These are phyloP conservation scores for Rutstroemia sp. DNA, from an alignment of 2,329 filamentous ascomycete species.

Conservation along the genomic window DNA sequence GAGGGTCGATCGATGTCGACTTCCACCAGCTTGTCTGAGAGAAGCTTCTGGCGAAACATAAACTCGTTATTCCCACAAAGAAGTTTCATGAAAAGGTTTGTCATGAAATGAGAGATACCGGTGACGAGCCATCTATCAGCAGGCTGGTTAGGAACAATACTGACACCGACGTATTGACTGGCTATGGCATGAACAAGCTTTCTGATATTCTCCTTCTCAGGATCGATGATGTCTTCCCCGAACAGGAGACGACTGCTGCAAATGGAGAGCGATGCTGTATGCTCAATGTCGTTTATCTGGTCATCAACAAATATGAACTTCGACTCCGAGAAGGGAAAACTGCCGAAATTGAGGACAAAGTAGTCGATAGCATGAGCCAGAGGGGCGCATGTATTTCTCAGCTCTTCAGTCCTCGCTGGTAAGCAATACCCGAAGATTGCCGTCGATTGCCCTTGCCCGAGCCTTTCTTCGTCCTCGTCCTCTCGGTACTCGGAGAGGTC, in stretches of 20 bases:
- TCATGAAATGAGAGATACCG: slow-evolving; percentile 90
- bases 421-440: slow-evolving; percentile 89
- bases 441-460: slow-evolving; percentile 72
- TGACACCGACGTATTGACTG: slow-evolving; percentile 90
- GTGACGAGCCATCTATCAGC: slow-evolving; percentile 83
- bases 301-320: slow-evolving; percentile 95
- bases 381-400: slow-evolving; percentile 79
- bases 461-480: slow-evolving; percentile 83
- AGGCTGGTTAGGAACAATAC: slow-evolving; percentile 75
- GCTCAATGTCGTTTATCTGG: slow-evolving; percentile 63
- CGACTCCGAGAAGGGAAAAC: slow-evolving; percentile 87
- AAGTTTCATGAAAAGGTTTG: slow-evolving; percentile 83
- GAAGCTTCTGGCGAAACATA: slow-evolving; percentile 77
- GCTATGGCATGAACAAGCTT: slow-evolving; percentile 77
- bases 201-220: slow-evolving; percentile 73
- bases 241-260: slow-evolving; percentile 83
- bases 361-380: slow-evolving; percentile 84
- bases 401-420: slow-evolving; percentile 71
- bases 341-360: slow-evolving; percentile 80
- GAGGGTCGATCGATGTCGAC: slow-evolving; percentile 77
- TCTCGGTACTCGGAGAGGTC: slow-evolving; percentile 84
- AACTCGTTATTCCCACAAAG: slow-evolving; percentile 94
- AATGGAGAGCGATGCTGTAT: slow-evolving; percentile 77
- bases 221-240: slow-evolving; percentile 77
- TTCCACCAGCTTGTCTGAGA: slow-evolving; percentile 75